These are phyloP conservation scores for Eucalyptus erythrocorys DNA, from an alignment of 345 rosid species.

Conservation along the genomic window DNA sequence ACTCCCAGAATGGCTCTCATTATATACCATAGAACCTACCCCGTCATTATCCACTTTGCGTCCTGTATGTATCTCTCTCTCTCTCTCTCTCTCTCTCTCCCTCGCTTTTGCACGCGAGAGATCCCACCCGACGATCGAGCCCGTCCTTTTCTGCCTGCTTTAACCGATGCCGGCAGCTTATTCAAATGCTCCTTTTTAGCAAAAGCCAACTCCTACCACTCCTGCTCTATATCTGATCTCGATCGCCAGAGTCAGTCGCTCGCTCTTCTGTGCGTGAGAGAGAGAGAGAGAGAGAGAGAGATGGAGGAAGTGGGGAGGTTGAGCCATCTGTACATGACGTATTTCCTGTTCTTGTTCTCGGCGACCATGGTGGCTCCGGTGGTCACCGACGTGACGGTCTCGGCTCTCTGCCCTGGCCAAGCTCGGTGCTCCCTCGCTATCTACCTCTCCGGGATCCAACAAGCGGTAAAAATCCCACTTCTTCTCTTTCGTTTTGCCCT, in stretches of 20 bases:
- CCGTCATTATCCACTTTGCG: background rate
- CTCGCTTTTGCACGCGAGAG: background rate
- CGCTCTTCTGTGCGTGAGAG: background rate
- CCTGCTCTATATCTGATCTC: background rate
- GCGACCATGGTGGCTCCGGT: constrained; percentile 21
- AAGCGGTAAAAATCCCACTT: constrained; percentile 10
- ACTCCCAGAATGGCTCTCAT: background rate
- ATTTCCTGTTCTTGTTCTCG: constrained; percentile 13
- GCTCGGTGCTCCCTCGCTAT: constrained; percentile 25
- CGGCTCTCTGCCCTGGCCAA: constrained; percentile 30
- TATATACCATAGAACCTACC: background rate
- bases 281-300: background rate
- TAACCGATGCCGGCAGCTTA: background rate
- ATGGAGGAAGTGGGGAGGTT: constrained; percentile 6
- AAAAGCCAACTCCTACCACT: background rate
- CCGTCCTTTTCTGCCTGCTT: background rate
- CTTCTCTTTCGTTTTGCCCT: background rate
- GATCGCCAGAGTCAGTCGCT: background rate
- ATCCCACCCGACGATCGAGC: background rate
- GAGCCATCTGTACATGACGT: constrained; percentile 12
- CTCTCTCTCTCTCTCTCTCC: background rate
- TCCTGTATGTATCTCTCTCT: background rate
- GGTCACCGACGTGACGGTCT: constrained; percentile 23
- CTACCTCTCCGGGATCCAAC: constrained; percentile 23
- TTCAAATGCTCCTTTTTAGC: background rate